phyloP scores from a whole-genome alignment of 176 grass and related monocot species.

The Ensete ventricosum region DNA sequence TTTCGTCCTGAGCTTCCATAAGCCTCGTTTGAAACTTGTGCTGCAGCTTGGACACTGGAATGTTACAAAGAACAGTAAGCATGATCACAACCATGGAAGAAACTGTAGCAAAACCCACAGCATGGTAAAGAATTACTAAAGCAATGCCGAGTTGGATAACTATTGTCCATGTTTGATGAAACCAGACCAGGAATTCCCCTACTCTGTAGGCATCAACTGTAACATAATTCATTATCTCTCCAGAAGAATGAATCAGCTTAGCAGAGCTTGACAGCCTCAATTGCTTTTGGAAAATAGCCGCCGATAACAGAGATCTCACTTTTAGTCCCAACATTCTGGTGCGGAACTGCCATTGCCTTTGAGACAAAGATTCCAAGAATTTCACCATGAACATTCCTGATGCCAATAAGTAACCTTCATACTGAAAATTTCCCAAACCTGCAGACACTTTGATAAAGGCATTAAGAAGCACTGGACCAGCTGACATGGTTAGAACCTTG shows the following conservation, averaged over 20 bases:
- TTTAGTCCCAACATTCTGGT: constrained; percentile 68
- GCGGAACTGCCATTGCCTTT: constrained; percentile 87
- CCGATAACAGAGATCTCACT: constrained; percentile 65
- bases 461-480: constrained; percentile 68
- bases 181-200: constrained; percentile 85
- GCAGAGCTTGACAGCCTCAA: constrained; percentile 56
- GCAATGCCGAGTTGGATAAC: constrained; percentile 63
- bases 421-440: constrained; percentile 48
- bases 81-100: constrained; percentile 55
- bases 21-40: constrained; percentile 72
- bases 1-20: constrained; percentile 82
- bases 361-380: constrained; percentile 68
- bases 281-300: constrained; percentile 74
- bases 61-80: constrained; percentile 64
- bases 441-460: constrained; percentile 64
- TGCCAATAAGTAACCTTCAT: constrained; percentile 59
- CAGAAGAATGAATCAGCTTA: constrained; percentile 74
- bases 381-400: constrained; percentile 52
- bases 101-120: constrained; percentile 56
- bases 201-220: constrained; percentile 81
- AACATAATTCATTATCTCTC: constrained; percentile 87
- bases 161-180: constrained; percentile 91
- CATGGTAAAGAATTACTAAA: constrained; percentile 65
- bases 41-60: constrained; percentile 76
- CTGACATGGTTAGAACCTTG: constrained; percentile 59